phyloP scores from a whole-genome alignment of 2,329 filamentous ascomycete genomes.

The Talaromyces sp. region DNA sequence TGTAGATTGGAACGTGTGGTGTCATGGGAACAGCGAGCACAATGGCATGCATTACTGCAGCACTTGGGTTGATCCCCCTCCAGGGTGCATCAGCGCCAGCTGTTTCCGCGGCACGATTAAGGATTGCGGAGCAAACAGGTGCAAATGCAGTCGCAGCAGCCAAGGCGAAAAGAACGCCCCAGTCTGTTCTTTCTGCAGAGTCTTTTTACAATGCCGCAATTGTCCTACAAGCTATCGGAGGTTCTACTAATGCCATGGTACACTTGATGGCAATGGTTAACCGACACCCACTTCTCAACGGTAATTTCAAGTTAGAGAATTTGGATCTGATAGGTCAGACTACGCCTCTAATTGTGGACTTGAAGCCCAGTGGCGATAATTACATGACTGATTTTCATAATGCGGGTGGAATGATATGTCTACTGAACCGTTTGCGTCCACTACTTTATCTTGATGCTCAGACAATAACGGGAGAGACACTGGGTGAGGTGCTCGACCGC shows the following conservation, averaged over 20 bases:
- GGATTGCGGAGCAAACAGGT: constrained; percentile 58
- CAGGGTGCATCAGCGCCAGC: constrained; percentile 58
- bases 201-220: constrained; percentile 58
- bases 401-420: constrained; percentile 53
- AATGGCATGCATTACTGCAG: constrained; percentile 58
- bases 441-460: constrained; percentile 50
- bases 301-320: constrained; percentile 48
- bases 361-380: constrained; percentile 57
- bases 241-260: constrained; percentile 59
- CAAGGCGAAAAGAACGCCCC: constrained; percentile 42
- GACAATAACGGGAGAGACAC: constrained; percentile 52
- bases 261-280: constrained; percentile 58
- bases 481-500: constrained; percentile 50
- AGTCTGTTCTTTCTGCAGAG: constrained; percentile 48
- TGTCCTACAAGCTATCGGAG: constrained; percentile 58
- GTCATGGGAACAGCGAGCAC: constrained; percentile 62
- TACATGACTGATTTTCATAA: constrained; percentile 60
- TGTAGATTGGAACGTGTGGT: constrained; percentile 54
- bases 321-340: constrained; percentile 53
- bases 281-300: constrained; percentile 51
- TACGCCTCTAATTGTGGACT: constrained; percentile 52
- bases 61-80: constrained; percentile 56
- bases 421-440: constrained; percentile 51
- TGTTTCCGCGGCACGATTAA: constrained; percentile 54
- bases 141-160: constrained; percentile 51